Evolutionary conservation across 2,329 filamentous ascomycete species (phyloP), one percentile per base, ranked within the genome.

Genomic region (Penicillium verrucosum): DNA sequence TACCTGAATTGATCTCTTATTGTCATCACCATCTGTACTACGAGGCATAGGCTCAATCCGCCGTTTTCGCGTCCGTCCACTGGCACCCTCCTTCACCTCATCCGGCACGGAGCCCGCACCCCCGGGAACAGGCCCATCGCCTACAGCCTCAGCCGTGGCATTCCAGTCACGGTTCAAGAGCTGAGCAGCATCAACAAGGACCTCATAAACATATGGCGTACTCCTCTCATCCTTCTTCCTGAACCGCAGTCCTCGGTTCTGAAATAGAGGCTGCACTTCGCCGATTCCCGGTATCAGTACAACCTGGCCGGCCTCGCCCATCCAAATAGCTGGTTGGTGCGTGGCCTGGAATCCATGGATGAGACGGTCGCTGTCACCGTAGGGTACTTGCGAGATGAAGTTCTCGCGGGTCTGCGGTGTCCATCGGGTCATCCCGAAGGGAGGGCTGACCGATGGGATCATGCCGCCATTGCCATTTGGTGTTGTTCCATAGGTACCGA

Each of bases 261-360:
- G 66, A 57, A 81, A 81, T 8, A 74, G 59, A 0, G 63, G 60
- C n/a, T 65, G 61, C 5, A 66, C 64, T 6, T 60, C 52, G 3
- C 72, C 70, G 41, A 77, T 66, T 0, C 78, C 76, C 0, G 78
- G 74, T 38, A 66, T 70, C 4, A 81, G 44, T 4, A 80, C 74
- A 1, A 78, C 70, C 61, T 80, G 78, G 7, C 79, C 78, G 11
- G 75, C 70, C 61, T 81, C 78, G 4, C 78, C 79, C 77, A 81
- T 81, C 78, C 79, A 80, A n/a, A 81, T 81, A 0, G 79, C 79
- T 0, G 79, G 79, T 59, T 81, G 78, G 54, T 81, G 78, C 1
- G 78, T 80, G 9, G 78, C 78, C 61, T 81, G 78, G 53, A 81
- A 80, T 0, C 79, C 78, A 57, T 81, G 79, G 9, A 80, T 73